A percentile compares a stretch with the other conserved stretches of the same genome.
Conservation (phyloP, 306 rosid species). For the Cicer judaicum region DNA sequence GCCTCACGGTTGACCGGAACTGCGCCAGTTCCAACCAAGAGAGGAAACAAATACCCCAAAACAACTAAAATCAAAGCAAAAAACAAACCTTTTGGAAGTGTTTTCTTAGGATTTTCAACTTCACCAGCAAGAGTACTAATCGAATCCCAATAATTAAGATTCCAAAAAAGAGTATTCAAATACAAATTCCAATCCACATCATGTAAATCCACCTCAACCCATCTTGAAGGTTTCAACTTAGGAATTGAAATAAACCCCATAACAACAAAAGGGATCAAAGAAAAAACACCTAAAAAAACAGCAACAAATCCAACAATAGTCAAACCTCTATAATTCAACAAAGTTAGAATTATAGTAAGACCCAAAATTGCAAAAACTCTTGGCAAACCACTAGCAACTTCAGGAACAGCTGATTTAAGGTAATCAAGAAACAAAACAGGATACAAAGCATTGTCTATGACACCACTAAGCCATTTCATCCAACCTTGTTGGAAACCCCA, state of each 20-base stretch:
- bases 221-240: slow-evolving; percentile 15
- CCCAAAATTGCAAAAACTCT: not conserved
- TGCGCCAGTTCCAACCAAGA: slow-evolving; percentile 2
- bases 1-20: not conserved
- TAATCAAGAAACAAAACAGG: slow-evolving; percentile 27
- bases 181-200: slow-evolving; percentile 22
- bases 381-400: not conserved
- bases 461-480: slow-evolving; percentile 28
- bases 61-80: slow-evolving; percentile 11
- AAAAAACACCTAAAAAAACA: not conserved
- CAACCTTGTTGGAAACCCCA: slow-evolving; percentile 22
- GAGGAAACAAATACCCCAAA: not conserved
- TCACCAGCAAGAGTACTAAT: slow-evolving; percentile 13
- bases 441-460: slow-evolving; percentile 13
- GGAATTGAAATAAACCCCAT: slow-evolving; percentile 20
- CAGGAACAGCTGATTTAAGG: not conserved
- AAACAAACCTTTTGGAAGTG: slow-evolving; percentile 22
- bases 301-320: slow-evolving; percentile 20
- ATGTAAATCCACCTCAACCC: not conserved
- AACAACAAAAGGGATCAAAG: slow-evolving; percentile 8
- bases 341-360: not conserved
- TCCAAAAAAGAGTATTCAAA: slow-evolving; percentile 27
- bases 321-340: slow-evolving; percentile 21
- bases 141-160: slow-evolving; percentile 24
- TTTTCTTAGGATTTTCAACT: slow-evolving; percentile 20